Evolutionary conservation across 2,329 filamentous ascomycete genomes (phyloP).

Genomic region (Coleophoma eucalyptorum): DNA sequence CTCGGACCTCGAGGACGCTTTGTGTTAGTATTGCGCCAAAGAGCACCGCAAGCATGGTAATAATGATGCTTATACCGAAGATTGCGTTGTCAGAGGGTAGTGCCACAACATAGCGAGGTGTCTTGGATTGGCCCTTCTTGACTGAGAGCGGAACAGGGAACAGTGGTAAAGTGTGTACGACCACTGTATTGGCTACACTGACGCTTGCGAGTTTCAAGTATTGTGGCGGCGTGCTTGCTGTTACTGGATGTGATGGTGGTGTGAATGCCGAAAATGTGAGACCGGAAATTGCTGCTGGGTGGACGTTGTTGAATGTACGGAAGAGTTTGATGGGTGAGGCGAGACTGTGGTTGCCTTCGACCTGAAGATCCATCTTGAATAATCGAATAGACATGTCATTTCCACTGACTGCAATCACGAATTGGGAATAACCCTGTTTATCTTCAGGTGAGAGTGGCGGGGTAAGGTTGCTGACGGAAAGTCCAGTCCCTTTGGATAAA

Average conservation of each 20-base stretch:
- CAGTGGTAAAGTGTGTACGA: constrained; percentile 29
- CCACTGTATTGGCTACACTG: constrained; percentile 27
- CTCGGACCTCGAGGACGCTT: constrained; percentile 24
- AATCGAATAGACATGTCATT: constrained; percentile 76
- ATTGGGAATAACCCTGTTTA: constrained; percentile 63
- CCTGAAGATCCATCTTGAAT: constrained; percentile 70
- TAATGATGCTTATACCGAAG: constrained; percentile 14
- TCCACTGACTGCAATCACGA: constrained; percentile 75
- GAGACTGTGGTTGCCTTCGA: constrained; percentile 41
- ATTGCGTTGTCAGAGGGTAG: constrained; percentile 19
- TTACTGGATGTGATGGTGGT: constrained; percentile 20
- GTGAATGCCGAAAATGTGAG: constrained; percentile 48
- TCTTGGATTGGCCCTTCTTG: constrained; percentile 22
- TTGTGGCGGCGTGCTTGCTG: constrained; percentile 22
- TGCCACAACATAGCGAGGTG: constrained; percentile 25
- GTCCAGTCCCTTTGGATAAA: constrained; percentile 70
- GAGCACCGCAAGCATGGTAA: constrained; percentile 17
- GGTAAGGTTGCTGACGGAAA: constrained; percentile 71
- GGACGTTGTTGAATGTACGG: constrained; percentile 48
- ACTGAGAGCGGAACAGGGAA: constrained; percentile 25
- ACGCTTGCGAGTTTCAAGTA: constrained; percentile 28
- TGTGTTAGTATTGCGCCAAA: constrained; percentile 22
- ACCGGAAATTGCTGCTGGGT: constrained; percentile 55
- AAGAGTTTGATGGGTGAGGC: constrained; percentile 49
- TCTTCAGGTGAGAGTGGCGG: constrained; percentile 44